Evolutionary conservation across 2,329 filamentous ascomycete genomes (phyloP).

Genomic region (Cladosporium sp.): DNA sequence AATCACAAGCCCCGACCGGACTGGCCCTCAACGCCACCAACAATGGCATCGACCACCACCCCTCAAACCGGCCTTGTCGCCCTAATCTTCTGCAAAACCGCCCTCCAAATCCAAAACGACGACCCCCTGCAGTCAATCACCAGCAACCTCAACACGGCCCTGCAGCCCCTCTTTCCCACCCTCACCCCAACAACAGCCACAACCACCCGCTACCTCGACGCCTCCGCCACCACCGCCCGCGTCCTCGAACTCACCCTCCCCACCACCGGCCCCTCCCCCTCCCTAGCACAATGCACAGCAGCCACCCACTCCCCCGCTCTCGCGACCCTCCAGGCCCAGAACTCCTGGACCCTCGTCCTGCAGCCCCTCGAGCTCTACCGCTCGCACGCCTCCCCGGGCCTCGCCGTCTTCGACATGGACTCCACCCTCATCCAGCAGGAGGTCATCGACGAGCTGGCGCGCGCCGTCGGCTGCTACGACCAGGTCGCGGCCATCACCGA

Average conservation of each 20-base stretch:
- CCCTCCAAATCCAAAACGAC: not conserved
- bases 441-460: slow-evolving; percentile 91
- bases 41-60: not conserved
- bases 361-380: slow-evolving; percentile 10
- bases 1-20: no score
- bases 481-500: slow-evolving; percentile 83
- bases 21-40: not conserved
- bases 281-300: slow-evolving; percentile 11
- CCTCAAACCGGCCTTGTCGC: slow-evolving; percentile 12
- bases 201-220: slow-evolving; percentile 9
- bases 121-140: slow-evolving; percentile 9
- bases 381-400: slow-evolving; percentile 39
- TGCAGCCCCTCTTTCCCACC: slow-evolving; percentile 1
- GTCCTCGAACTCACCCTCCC: slow-evolving; percentile 12
- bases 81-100: slow-evolving; percentile 13
- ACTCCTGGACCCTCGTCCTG: slow-evolving; percentile 13
- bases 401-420: slow-evolving; percentile 98
- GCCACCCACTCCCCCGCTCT: slow-evolving; percentile 11
- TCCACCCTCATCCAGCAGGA: slow-evolving; percentile 95
- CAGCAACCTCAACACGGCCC: not conserved
- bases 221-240: not conserved
- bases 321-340: slow-evolving; percentile 5
- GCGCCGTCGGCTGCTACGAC: slow-evolving; percentile 61
- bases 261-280: slow-evolving; percentile 10
- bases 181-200: not conserved